Conservation (phyloP, 2,329 filamentous ascomycete genomes). For the Metarhizium robertsii region DNA sequence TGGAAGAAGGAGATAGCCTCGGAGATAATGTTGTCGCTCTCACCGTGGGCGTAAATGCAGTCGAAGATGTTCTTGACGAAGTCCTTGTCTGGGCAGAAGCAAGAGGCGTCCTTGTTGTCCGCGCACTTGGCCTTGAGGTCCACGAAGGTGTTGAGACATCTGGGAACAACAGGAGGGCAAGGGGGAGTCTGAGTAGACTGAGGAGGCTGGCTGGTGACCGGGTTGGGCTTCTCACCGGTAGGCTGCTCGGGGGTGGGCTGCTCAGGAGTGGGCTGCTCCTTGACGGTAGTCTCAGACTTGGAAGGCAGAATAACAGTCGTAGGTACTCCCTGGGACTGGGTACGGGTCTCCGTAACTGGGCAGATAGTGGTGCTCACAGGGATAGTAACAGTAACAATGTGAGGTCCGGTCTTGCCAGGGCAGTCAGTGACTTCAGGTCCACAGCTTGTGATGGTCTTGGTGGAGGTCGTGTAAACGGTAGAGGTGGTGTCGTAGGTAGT, state of each 20-base stretch:
- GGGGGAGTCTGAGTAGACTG: constrained; percentile 15
- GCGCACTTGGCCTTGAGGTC: constrained; percentile 58
- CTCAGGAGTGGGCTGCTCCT: constrained; percentile 4
- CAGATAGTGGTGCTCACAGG: constrained; percentile 51
- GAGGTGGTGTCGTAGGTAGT: constrained; percentile 36
- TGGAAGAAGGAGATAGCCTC: constrained; percentile 75
- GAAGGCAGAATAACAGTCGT: constrained; percentile 11
- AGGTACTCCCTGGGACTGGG: constrained; percentile 13
- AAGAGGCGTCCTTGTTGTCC: constrained; percentile 72
- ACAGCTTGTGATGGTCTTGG: constrained; percentile 42
- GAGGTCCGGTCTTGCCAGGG: constrained; percentile 38
- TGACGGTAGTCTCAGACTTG: constrained; percentile 7
- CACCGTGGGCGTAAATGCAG: constrained; percentile 69
- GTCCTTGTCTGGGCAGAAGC: constrained; percentile 74
- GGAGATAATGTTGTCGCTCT: constrained; percentile 54
- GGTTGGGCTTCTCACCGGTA: constrained; percentile 7
- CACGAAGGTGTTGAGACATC: constrained; percentile 89
- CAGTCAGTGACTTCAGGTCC: constrained; percentile 38
- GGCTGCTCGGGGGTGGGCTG: constrained; percentile 6
- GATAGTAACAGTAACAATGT: constrained; percentile 43
- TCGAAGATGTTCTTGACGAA: constrained; percentile 73
- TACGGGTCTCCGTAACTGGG: constrained; percentile 48
- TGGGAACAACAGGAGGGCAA: constrained; percentile 67
- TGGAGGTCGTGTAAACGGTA: constrained; percentile 40
- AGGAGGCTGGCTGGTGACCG: not conserved